Conservation (phyloP, 2,329 filamentous ascomycete genomes). For the Hymenoscyphus infarciens region DNA sequence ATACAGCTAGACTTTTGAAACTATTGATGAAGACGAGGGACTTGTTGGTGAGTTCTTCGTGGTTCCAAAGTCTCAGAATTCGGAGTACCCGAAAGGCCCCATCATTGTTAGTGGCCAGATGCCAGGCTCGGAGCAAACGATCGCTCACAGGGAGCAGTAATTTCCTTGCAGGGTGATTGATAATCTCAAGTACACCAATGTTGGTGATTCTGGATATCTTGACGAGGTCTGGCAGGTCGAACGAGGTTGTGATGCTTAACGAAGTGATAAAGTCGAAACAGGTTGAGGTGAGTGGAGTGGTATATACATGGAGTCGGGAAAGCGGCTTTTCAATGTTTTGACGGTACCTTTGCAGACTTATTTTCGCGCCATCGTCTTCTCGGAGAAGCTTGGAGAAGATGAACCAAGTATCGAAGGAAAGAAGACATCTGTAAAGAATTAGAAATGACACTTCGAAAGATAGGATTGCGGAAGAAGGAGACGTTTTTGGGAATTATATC, state of each 20-base stretch:
- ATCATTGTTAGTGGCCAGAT: slow-evolving; percentile 25
- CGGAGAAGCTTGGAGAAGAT: slow-evolving; percentile 30
- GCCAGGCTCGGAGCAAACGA: slow-evolving; percentile 34
- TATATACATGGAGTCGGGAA: slow-evolving; percentile 28
- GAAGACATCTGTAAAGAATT: slow-evolving; percentile 20
- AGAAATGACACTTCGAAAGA: background rate
- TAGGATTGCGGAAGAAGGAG: background rate
- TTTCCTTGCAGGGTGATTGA: slow-evolving; percentile 12
- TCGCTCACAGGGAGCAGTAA: slow-evolving; percentile 24
- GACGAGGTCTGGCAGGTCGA: slow-evolving; percentile 29
- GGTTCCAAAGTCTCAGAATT: slow-evolving; percentile 34
- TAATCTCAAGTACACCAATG: slow-evolving; percentile 33
- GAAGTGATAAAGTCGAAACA: slow-evolving; percentile 34
- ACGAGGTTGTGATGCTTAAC: slow-evolving; percentile 32
- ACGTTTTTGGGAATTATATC: background rate
- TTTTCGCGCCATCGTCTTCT: slow-evolving; percentile 15
- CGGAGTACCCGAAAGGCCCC: slow-evolving; percentile 32
- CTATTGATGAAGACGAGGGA: slow-evolving; percentile 32
- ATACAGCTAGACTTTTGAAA: slow-evolving; percentile 34
- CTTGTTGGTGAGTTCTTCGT: slow-evolving; percentile 28
- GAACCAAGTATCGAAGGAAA: slow-evolving; percentile 31
- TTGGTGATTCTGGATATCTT: slow-evolving; percentile 33
- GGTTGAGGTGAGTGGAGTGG: slow-evolving; percentile 27
- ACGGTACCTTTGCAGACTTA: slow-evolving; percentile 28
- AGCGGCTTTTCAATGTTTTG: slow-evolving; percentile 24